These are phyloP conservation scores for Daedalea quercina DNA, from an alignment of 768 basidiomycete species.

Conservation along the genomic window DNA sequence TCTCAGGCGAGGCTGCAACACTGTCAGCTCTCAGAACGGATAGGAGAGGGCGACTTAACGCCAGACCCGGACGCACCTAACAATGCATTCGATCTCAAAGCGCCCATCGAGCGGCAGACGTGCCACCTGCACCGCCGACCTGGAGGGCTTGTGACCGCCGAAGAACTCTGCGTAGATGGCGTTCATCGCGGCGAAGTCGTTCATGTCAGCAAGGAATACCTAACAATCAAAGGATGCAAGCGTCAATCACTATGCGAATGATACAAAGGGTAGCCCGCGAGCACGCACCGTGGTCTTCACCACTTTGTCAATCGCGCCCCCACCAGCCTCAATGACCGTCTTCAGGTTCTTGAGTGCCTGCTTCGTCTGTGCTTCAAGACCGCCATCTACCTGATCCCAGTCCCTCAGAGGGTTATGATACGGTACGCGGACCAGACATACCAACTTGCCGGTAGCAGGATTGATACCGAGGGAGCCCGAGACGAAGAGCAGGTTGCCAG, in stretches of 20 bases:
- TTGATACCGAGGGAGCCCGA: conserved; percentile 87
- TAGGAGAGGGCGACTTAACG: not conserved
- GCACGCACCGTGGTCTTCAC: conserved; percentile 83
- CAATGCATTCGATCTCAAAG: conserved; percentile 89
- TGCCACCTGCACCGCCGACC: conserved; percentile 87
- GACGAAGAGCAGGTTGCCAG: conserved; percentile 78
- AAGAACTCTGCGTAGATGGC: conserved; percentile 79
- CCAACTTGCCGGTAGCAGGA: conserved; percentile 63
- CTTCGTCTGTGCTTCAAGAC: conserved; percentile 72
- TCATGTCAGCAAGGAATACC: conserved; percentile 92
- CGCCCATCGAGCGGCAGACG: conserved; percentile 87
- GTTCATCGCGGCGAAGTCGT: conserved; percentile 84
- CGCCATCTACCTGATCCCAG: conserved; percentile 35
- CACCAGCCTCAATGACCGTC: conserved; percentile 76
- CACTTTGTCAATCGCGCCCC: conserved; percentile 72
- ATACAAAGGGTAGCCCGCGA: not conserved
- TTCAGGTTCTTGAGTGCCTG: conserved; percentile 86
- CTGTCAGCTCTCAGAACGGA: not conserved
- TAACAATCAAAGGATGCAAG: conserved; percentile 19
- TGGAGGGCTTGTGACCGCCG: conserved; percentile 86
- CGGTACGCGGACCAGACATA: conserved; percentile 21
- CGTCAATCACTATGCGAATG: not conserved
- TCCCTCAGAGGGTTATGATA: not conserved
- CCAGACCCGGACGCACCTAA: conserved; percentile 40
- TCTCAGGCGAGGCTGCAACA: not conserved